Base-by-base conservation (phyloP, 495 filamentous ascomycete genomes). In the Endocarpon pusillum region DNA sequence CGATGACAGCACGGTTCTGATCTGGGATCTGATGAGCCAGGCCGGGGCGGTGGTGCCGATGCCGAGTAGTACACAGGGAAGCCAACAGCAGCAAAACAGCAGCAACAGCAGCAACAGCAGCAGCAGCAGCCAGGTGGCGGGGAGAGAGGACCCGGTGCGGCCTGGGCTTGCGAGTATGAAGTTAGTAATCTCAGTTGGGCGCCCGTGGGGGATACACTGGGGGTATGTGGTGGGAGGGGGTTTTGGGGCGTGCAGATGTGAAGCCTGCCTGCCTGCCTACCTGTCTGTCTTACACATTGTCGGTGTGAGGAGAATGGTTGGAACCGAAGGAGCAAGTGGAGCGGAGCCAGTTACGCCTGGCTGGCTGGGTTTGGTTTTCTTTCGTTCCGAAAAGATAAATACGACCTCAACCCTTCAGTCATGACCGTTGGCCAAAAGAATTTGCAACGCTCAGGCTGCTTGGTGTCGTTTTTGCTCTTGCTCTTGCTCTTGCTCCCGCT, bases 131-230 rank as follows among this genome's bases (percentile, higher is more conserved):
- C 20, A 53, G n/a, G n/a, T n/a, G n/a, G n/a, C n/a, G n/a, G 48
- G 8, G 61, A 55, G 39, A 57, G 78, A 34, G 77, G 69, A 9
- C 87, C 87, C 0, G 70, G 81, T 3, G 81, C 81, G 3, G 75
- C 68, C 37, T 99, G 91, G 91, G 72, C 79, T 46, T 94, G 89
- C 46, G 89, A 96, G 38, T 93, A 92, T 43, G 89, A 99, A 58
- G 80, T 99, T 17, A 79, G 77, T 7, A 96, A 94, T 53, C 67
- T 96, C 21, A 86, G 80, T 46, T 99, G 89, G 89, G 81, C 81
- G 11, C 87, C 89, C 21, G 79, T 78, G 33, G 75, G 81, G 39
- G 66, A 61, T 10, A 56, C 75, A 43, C 58, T 97, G 12, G 91
- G 89, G 16, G 83, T 97, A 3, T 80, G 78, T 48, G 91, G 82